Percentiles rank a stretch among this genome's conserved stretches.
Evolutionary conservation across 2,329 filamentous ascomycete species (phyloP).

Genomic region (Nectriaceae sp.): DNA sequence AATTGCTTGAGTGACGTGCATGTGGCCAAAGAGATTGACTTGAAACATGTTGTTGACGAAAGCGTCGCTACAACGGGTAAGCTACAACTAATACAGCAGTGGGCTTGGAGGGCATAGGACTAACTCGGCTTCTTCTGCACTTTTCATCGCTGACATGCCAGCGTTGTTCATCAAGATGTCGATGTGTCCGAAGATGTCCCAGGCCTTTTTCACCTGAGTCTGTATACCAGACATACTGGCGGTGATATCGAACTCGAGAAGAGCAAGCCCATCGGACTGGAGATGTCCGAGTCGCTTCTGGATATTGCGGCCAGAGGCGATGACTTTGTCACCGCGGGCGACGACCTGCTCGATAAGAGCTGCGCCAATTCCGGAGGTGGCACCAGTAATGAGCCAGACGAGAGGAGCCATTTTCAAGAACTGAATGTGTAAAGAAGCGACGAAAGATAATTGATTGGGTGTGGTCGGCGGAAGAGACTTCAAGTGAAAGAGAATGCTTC

Average conservation of each 20-base stretch:
- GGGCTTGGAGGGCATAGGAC: too few relatives aligned
- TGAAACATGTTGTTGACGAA: too few relatives aligned
- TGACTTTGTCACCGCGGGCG: too few relatives aligned
- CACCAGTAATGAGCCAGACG: slow-evolving; percentile 37
- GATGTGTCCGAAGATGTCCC: slow-evolving; percentile 33
- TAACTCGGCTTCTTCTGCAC: slow-evolving; percentile 35
- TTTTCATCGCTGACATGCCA: slow-evolving; percentile 28
- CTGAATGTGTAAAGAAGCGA: background rate
- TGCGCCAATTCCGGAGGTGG: slow-evolving; percentile 35
- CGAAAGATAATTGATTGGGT: too few relatives aligned
- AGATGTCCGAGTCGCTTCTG: slow-evolving; percentile 24
- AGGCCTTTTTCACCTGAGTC: slow-evolving; percentile 25
- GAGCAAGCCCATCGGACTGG: slow-evolving; percentile 24
- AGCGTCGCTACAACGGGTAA: too few relatives aligned
- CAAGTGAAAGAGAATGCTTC: too few relatives aligned
- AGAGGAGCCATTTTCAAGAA: slow-evolving; percentile 27
- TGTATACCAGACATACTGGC: slow-evolving; percentile 15
- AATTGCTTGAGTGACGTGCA: slow-evolving; percentile 29
- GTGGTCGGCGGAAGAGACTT: too few relatives aligned
- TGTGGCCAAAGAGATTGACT: slow-evolving; percentile 31
- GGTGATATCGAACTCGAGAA: slow-evolving; percentile 35
- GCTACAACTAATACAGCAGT: too few relatives aligned
- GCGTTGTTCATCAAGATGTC: slow-evolving; percentile 39
- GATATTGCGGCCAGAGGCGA: slow-evolving; percentile 32
- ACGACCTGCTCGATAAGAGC: slow-evolving; percentile 23